A percentile compares a stretch with the other conserved stretches of the same genome.
Conservation (phyloP, 805 yeast species). For the Yarrowia bubula region DNA sequence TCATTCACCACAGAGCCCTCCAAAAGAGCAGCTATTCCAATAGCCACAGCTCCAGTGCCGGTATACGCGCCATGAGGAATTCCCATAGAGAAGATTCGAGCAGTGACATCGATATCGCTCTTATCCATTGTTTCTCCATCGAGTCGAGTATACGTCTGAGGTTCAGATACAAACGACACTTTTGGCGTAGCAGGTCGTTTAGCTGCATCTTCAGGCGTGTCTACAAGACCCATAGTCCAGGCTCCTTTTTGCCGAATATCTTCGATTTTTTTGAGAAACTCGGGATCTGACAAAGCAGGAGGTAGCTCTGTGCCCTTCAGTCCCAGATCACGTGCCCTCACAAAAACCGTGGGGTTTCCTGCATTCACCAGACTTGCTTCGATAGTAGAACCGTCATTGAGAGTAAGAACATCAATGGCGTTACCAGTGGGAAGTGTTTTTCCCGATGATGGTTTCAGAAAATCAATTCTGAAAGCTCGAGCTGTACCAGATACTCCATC, state of each 20-base stretch:
- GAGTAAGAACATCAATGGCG: background rate
- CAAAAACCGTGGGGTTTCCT: slow-evolving; percentile 18
- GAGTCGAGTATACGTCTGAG: background rate
- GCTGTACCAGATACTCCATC: slow-evolving; percentile 27
- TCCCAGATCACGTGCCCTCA: slow-evolving; percentile 6
- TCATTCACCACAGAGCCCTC: slow-evolving; percentile 23
- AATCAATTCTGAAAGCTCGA: slow-evolving; percentile 21
- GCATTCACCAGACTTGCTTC: slow-evolving; percentile 13
- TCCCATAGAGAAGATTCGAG: slow-evolving; percentile 28
- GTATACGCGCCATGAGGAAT: slow-evolving; percentile 28
- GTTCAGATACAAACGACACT: slow-evolving; percentile 22
- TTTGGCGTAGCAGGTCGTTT: slow-evolving; percentile 29
- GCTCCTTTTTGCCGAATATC: slow-evolving; percentile 29
- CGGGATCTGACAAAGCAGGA: slow-evolving; percentile 1
- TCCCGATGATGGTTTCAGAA: slow-evolving; percentile 27
- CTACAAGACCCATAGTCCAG: slow-evolving; percentile 27
- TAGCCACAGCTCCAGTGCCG: slow-evolving; percentile 30
- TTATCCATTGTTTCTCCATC: background rate
- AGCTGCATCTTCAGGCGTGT: slow-evolving; percentile 24
- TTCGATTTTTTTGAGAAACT: slow-evolving; percentile 12
- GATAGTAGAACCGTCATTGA: background rate
- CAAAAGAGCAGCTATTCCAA: slow-evolving; percentile 26
- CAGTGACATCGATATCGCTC: background rate
- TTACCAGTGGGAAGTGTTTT: slow-evolving; percentile 29
- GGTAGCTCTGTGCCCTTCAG: slow-evolving; percentile 8